These are phyloP conservation scores for Eragrostis tef DNA, from an alignment of 202 grass and related monocot species.

Conservation along the genomic window DNA sequence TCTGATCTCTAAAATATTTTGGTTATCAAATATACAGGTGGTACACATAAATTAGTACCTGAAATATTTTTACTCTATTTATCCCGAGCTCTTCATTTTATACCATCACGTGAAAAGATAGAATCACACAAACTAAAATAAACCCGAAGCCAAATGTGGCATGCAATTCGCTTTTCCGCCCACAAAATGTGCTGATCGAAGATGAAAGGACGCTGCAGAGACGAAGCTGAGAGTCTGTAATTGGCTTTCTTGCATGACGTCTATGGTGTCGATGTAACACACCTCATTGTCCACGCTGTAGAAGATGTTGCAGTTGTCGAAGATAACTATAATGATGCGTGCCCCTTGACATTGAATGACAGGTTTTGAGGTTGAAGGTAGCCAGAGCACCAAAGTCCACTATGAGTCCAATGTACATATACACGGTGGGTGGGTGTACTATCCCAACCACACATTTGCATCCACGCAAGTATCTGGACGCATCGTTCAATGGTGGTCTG, in stretches of 20 bases:
- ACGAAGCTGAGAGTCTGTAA: no score
- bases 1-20: no score
- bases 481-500: no score
- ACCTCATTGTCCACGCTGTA: neutral
- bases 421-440: no score
- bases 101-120: neutral
- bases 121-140: neutral
- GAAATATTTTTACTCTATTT: no score
- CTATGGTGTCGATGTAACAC: neutral
- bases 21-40: no score
- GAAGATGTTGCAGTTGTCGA: constrained; percentile 5
- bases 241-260: neutral
- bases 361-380: neutral
- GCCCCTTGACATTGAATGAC: neutral
- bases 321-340: neutral
- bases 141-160: neutral
- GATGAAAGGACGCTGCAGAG: neutral
- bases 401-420: no score
- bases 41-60: no score
- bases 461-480: no score
- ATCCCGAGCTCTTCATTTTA: no score
- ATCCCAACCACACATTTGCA: no score
- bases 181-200: neutral
- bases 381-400: neutral
- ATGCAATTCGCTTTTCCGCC: neutral